Percentiles rank a stretch among this genome's conserved stretches.
phyloP scores from a whole-genome alignment of 2,329 filamentous ascomycete species.

The Fusarium sublunatum region DNA sequence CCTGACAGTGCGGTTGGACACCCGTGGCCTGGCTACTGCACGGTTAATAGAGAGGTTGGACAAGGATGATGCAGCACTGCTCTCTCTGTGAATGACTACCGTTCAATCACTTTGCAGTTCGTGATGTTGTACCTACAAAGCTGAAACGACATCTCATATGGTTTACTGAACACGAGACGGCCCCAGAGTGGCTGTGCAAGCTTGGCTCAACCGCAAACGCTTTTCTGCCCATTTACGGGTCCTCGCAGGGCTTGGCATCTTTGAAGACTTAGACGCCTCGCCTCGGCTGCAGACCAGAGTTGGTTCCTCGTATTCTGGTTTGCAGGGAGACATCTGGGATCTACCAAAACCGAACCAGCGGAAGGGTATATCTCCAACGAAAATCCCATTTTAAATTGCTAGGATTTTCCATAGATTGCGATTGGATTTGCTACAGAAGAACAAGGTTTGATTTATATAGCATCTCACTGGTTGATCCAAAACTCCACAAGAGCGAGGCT shows the following conservation, averaged over 20 bases:
- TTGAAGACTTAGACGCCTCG: conserved; percentile 26
- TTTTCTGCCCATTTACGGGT: conserved; percentile 13
- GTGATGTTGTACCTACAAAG: neutral
- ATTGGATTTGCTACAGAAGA: conserved; percentile 33
- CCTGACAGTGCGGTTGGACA: conserved; percentile 23
- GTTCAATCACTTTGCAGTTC: neutral
- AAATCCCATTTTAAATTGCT: conserved; percentile 15
- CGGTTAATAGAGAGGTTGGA: conserved; percentile 21
- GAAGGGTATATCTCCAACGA: conserved; percentile 19
- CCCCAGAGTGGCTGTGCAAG: conserved; percentile 39
- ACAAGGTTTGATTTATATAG: neutral
- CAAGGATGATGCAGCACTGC: conserved; percentile 4
- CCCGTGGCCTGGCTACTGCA: conserved; percentile 35
- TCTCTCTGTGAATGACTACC: neutral
- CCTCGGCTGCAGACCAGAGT: conserved; percentile 16
- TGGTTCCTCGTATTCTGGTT: conserved; percentile 14
- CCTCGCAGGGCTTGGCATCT: conserved; percentile 26
- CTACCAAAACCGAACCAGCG: conserved; percentile 21
- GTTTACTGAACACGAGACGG: conserved; percentile 36
- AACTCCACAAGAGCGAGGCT: conserved; percentile 4
- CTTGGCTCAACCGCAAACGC: conserved; percentile 20
- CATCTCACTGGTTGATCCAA: neutral
- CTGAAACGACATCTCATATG: conserved; percentile 30
- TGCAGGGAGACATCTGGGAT: conserved; percentile 19
- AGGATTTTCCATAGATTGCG: conserved; percentile 10